Base-by-base conservation (phyloP, 257 asterid species). In the Salvia miltiorrhiza region DNA sequence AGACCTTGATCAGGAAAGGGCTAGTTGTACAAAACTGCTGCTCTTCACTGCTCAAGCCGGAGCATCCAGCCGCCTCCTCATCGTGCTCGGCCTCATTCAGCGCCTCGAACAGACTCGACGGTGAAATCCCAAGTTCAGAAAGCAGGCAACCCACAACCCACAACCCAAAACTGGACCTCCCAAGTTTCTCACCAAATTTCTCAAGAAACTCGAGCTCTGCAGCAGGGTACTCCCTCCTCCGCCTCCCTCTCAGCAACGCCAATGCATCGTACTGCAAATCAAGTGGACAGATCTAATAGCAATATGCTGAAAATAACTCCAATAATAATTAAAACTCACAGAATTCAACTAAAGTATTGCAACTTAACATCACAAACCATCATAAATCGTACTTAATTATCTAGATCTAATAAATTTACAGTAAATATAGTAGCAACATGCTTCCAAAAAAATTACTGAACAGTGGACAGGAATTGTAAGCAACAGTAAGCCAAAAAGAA, bases 111-210 rank as follows among this genome's bases (percentile, higher is more conserved):
- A 92, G 65, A 54, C 77, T 82, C 49, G 90, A 87, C 1, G 98
- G 96, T 0, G 82, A 28, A n/a, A 90, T 77, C 3, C 72, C 67
- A 16, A 88, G 88, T 61, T 92, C 97, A 0, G 93, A 78, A 17
- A 92, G 83, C 45, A 92, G 61, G 7, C 90, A 87, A 17, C 98
- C 93, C 1, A 90, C 72, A 52, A 88, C 76, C 75, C 82, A 77
- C 26, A 92, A 65, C 5, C 98, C 98, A 26, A 83, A 86, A 74
- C 93, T 86, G 2, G 90, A 90, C 54, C 97, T 77, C 0, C 84
- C 83, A 44, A 92, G 39, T 61, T 81, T 90, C 65, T 86, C 97
- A 16, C 81, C 86, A 32, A 92, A 80, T 65, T 83, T 92, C 2
- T 72, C 75, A 3, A 92, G 85, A 65, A 73, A 63, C 32, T 86